phyloP scores from a whole-genome alignment of 768 basidiomycete genomes.

The Leccinum rimulosum region DNA sequence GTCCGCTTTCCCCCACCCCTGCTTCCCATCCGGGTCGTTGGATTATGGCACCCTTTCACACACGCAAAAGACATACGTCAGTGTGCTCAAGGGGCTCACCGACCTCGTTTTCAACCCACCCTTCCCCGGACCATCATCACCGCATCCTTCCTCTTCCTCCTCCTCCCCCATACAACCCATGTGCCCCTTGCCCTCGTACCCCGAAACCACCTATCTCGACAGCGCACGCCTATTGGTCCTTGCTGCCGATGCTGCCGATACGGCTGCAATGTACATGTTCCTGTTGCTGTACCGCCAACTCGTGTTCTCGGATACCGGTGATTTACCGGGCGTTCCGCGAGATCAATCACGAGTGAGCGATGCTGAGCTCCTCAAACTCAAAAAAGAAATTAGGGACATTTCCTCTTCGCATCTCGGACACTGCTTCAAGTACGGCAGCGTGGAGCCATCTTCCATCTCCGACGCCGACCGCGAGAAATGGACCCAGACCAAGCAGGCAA shows the following conservation, averaged over 20 bases:
- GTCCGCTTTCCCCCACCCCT: conserved; percentile 43
- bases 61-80: conserved; percentile 45
- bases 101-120: conserved; percentile 65
- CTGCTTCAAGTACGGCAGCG: conserved; percentile 44
- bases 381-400: conserved; percentile 75
- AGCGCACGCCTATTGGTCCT: conserved; percentile 63
- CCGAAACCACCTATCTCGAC: conserved; percentile 83
- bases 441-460: conserved; percentile 23
- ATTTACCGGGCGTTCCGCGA: conserved; percentile 27
- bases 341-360: conserved; percentile 44
- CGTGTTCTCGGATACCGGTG: conserved; percentile 45
- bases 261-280: conserved; percentile 75
- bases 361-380: conserved; percentile 55
- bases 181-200: conserved; percentile 46
- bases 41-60: conserved; percentile 45
- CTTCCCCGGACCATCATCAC: conserved; percentile 34
- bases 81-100: conserved; percentile 56
- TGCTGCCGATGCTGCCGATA: conserved; percentile 70
- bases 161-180: conserved; percentile 32
- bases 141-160: conserved; percentile 17
- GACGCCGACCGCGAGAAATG: conserved; percentile 50
- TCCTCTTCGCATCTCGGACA: conserved; percentile 55
- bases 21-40: conserved; percentile 41
- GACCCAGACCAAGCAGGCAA: conserved; percentile 55
- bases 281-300: conserved; percentile 79